Conservation (phyloP, 305 asterid genomes). For the Nicotiana rustica region DNA sequence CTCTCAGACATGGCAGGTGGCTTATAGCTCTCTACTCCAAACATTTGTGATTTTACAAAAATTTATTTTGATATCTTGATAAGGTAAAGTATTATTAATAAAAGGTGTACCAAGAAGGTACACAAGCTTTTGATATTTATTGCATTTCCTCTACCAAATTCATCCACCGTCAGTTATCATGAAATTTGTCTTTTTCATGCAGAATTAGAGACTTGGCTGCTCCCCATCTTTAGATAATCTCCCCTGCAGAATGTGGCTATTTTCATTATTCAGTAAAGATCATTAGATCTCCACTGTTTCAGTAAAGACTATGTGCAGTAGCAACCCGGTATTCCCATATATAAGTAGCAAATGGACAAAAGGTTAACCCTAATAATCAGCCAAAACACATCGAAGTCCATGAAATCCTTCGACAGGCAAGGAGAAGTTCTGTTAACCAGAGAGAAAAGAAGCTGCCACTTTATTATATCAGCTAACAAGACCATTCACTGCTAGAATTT, state of each 20-base stretch:
- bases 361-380: neutral
- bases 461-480: neutral
- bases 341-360: neutral
- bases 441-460: neutral
- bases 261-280: too few relatives aligned
- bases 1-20: neutral
- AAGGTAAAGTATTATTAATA: too few relatives aligned
- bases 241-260: neutral
- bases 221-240: neutral
- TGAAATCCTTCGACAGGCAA: too few relatives aligned
- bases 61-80: neutral
- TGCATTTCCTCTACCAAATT: neutral
- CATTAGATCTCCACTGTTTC: too few relatives aligned
- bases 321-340: too few relatives aligned
- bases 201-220: neutral
- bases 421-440: neutral
- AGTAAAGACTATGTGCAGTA: too few relatives aligned
- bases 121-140: neutral
- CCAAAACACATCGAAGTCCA: neutral
- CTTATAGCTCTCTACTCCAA: constrained; percentile 1
- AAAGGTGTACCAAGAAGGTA: neutral
- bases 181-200: neutral
- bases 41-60: neutral
- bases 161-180: neutral
- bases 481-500: too few relatives aligned